Conservation (phyloP, 1,284 basidiomycete genomes). For the Phellinidium pouzarii region DNA sequence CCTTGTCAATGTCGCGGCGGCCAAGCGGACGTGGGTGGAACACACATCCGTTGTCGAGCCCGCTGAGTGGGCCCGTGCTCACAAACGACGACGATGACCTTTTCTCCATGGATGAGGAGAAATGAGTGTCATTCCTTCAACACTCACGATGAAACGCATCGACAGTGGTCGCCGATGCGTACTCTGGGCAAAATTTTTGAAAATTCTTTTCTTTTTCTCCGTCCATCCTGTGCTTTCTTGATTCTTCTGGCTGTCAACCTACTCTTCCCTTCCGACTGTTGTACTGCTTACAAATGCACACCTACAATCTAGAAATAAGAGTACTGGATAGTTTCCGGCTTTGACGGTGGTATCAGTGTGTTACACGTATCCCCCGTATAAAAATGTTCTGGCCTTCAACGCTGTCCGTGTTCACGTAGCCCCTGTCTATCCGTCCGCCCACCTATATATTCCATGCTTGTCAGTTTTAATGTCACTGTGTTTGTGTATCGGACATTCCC, state of each 20-base stretch:
- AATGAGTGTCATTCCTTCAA: not conserved
- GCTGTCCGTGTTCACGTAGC: too few species aligned
- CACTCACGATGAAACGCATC: not conserved
- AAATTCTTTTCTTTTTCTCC: not conserved
- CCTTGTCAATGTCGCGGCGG: slow-evolving; percentile 10
- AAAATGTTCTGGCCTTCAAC: too few species aligned
- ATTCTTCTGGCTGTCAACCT: not conserved
- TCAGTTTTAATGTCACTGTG: not conserved
- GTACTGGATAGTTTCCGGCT: not conserved
- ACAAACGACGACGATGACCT: slow-evolving; percentile 60
- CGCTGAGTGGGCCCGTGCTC: slow-evolving; percentile 49
- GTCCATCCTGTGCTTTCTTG: not conserved
- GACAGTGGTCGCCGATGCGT: not conserved
- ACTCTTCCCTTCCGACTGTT: not conserved
- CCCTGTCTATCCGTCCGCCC: too few species aligned
- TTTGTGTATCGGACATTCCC: not conserved
- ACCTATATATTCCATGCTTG: not conserved
- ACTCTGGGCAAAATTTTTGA: not conserved
- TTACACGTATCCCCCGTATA: not conserved
- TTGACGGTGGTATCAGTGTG: not conserved
- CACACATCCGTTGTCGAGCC: slow-evolving; percentile 31
- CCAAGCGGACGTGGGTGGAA: slow-evolving; percentile 13
- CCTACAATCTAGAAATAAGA: not conserved
- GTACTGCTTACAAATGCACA: not conserved
- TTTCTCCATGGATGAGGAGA: slow-evolving; percentile 51